Base-by-base conservation (phyloP, 169 alveolate species). In the Pseudocohnilembus persalinus region DNA sequence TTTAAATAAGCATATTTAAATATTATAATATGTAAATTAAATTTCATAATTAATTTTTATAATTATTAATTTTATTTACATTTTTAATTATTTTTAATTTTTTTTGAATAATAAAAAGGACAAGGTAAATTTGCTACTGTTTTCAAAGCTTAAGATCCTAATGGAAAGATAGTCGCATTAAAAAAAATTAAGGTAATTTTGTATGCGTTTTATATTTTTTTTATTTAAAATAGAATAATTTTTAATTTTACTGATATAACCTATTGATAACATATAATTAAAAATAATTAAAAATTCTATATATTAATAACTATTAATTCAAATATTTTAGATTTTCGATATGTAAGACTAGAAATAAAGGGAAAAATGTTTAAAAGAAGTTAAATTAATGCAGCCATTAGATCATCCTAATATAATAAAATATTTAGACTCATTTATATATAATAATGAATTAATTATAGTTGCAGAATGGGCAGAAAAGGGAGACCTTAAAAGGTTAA, bases 401-500 rank as follows among this genome's bases (percentile, higher is more conserved):
- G 94, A 92, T 84, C 96, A 94, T 86, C 94, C 95, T 27, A 87
- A 92, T 81, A 94, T 94, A 29, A 90, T 94, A 32, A 91, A 91
- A 83, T 94, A 92, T 82, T 83, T 94, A 32, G 95, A 94, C 73
- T 94, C 96, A 27, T 94, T 94, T 72, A 94, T 94, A 16, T 90
- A 88, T 25, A 87, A 92, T 29, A 94, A 94, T 86, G 96, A 94
- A 82, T 78, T 94, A 34, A 91, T 89, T 63, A 94, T 94, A 32
- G 96, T 95, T n/a, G 92, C 93, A 16, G 97, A 94, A 81, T 94
- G 96, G 97, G 97, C 97, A 4, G 97, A 94, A 90, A 89, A 89
- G 68, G 97, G 97, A 35, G 97, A 92, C 76, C 85, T 94, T 81
- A 94, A 94, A 63, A 29, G 92, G 30, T 35, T 94, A 31, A 91